These are phyloP conservation scores for Pterulicium gracile DNA, from an alignment of 1,284 basidiomycete species.

Conservation along the genomic window DNA sequence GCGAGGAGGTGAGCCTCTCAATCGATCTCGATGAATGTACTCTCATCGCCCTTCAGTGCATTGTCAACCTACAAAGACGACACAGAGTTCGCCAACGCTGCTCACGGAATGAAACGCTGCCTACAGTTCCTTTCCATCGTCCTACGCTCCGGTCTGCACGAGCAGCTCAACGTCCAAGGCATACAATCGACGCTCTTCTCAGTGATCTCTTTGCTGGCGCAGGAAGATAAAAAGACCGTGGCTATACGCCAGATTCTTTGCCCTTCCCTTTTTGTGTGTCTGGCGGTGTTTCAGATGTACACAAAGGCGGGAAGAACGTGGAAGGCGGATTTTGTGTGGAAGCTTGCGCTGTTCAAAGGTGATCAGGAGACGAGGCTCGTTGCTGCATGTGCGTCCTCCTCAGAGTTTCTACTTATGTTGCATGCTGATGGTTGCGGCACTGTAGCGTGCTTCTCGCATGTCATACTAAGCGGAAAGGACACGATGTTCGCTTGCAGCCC, in stretches of 20 bases:
- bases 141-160: not conserved
- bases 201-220: not conserved
- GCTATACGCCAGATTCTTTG: not conserved
- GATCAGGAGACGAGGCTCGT: not conserved
- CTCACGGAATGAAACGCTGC: not conserved
- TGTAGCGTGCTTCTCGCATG: not conserved
- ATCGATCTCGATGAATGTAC: not conserved
- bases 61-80: constrained; percentile 1
- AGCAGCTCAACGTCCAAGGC: not conserved
- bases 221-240: not conserved
- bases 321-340: not conserved
- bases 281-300: not conserved
- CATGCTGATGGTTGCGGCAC: not conserved
- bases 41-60: not conserved
- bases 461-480: not conserved
- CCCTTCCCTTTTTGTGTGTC: not conserved
- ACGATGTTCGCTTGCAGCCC: not conserved
- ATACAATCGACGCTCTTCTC: constrained; percentile 1
- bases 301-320: not conserved
- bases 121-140: not conserved
- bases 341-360: not conserved
- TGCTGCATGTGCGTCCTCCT: not conserved
- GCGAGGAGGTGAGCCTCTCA: not conserved
- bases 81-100: not conserved
- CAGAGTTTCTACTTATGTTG: not conserved